A percentile compares a stretch with the other conserved stretches of the same genome.
phyloP scores from a whole-genome alignment of 139 green algal species.

The Monoraphidium neglectum region DNA sequence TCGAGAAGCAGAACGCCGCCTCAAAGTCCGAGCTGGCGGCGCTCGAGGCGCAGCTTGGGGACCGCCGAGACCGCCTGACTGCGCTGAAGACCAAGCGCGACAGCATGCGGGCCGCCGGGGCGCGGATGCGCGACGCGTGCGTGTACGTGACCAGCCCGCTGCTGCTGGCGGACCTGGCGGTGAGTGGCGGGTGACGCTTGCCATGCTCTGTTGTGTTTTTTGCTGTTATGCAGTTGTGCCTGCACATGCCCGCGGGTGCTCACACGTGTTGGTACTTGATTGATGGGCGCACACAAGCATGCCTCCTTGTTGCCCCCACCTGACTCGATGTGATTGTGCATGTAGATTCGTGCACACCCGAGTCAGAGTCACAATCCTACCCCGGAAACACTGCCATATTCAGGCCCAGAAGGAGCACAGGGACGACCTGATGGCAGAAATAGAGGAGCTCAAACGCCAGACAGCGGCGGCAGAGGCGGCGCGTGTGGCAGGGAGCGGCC shows the following conservation, averaged over 20 bases:
- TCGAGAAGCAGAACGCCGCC: slow-evolving; percentile 68
- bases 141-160: slow-evolving; percentile 54
- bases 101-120: slow-evolving; percentile 42
- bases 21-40: slow-evolving; percentile 33
- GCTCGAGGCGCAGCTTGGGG: slow-evolving; percentile 43
- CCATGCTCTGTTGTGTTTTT: not conserved
- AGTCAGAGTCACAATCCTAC: not conserved
- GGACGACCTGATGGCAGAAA: slow-evolving; percentile 36
- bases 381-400: not conserved
- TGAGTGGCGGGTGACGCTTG: slow-evolving; percentile 8
- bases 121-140: slow-evolving; percentile 51
- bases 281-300: not conserved
- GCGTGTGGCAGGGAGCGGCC: too few species aligned
- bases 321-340: not conserved
- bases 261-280: not conserved
- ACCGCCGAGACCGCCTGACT: slow-evolving; percentile 38
- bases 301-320: not conserved
- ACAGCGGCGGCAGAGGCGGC: too few species aligned
- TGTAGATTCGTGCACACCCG: not conserved
- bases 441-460: slow-evolving; percentile 44
- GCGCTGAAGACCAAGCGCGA: slow-evolving; percentile 45
- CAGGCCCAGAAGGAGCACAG: slow-evolving; percentile 45
- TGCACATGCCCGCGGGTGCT: not conserved
- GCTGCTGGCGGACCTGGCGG: slow-evolving; percentile 66
- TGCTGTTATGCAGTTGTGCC: not conserved